Base-by-base conservation (phyloP, 2,329 filamentous ascomycete species). In the Calonectria hawksworthii region DNA sequence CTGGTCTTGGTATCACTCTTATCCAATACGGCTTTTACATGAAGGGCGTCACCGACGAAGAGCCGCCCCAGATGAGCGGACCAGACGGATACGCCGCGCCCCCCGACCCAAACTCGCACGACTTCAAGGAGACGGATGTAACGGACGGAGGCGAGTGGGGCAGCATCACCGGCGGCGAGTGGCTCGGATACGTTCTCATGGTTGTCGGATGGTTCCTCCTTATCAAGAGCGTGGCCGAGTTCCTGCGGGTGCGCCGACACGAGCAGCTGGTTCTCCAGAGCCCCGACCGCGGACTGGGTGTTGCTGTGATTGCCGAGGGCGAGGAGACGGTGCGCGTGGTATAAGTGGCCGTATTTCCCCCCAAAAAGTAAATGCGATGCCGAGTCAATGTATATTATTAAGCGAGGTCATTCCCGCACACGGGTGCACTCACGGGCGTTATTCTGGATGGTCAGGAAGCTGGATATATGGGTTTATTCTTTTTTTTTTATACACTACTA, bases 11-110 rank as follows among this genome's bases (percentile, higher is more conserved):
- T 75, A 95, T 99, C 80, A 98, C 96, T 0, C 90, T 99, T 14
- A 96, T 99, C 63, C 96, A 99, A 84, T 99, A 98, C 82, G 97
- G 97, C 38, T 99, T 99, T 86, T 96, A 95, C 80, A 98, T 99
- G 95, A 97, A 96, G 83, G 91, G 91, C 59, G 87, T 89, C 36
- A 86, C 85, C 70, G 87, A 87, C 36, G 83, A 85, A 69, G 84
- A 86, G 52, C 86, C 81, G 76, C 87, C 80, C 82, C 83, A 84
- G 30, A 89, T 89, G 85, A 86, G 83, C 73, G 87, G 87, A 16
- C 87, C 90, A 7, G 90, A 92, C 65, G 89, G 89, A 67, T 94
- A 93, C 80, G 90, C 93, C 6, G 90, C 92, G 50, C 96, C 97
- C 0, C 90, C 93, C 0, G 95, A 99, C 81, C 97, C 97, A 0